A percentile compares a stretch with the other conserved stretches of the same genome.
These are phyloP conservation scores for Ceratocystis huliohia DNA, from an alignment of 2,329 filamentous ascomycete genomes.

Conservation along the genomic window DNA sequence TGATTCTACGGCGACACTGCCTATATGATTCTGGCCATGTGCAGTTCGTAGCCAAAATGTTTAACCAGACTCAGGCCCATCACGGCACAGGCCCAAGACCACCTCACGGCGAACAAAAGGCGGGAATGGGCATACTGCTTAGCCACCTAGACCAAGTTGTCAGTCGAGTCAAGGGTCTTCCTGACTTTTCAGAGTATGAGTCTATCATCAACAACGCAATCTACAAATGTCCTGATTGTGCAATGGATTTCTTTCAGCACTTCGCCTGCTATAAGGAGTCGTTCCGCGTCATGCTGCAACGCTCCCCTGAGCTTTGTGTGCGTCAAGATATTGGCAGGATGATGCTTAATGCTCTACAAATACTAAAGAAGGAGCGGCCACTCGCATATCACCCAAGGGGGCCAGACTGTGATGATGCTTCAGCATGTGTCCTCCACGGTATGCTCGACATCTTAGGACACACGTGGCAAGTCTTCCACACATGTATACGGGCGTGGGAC, in stretches of 20 bases:
- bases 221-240: conserved; percentile 40
- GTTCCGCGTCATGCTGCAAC: conserved; percentile 53
- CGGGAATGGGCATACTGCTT: conserved; percentile 43
- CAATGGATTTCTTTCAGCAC: conserved; percentile 49
- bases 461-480: conserved; percentile 52
- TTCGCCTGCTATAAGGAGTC: conserved; percentile 42
- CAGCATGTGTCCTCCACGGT: conserved; percentile 28
- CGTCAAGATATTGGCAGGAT: conserved; percentile 40
- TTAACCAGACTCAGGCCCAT: conserved; percentile 41
- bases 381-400: conserved; percentile 33
- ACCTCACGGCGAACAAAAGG: conserved; percentile 35
- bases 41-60: conserved; percentile 50
- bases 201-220: conserved; percentile 38
- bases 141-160: conserved; percentile 65
- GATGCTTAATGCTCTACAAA: conserved; percentile 40
- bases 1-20: conserved; percentile 63
- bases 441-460: conserved; percentile 39
- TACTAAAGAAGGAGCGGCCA: conserved; percentile 38
- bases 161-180: conserved; percentile 55
- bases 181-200: conserved; percentile 47
- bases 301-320: conserved; percentile 44
- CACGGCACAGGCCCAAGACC: conserved; percentile 20
- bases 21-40: conserved; percentile 63
- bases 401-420: conserved; percentile 27
- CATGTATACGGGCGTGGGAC: conserved; percentile 54